Evolutionary conservation across 2,329 filamentous ascomycete genomes (phyloP), one percentile per base, ranked within the genome.

Genomic region (Fusarium udum): DNA sequence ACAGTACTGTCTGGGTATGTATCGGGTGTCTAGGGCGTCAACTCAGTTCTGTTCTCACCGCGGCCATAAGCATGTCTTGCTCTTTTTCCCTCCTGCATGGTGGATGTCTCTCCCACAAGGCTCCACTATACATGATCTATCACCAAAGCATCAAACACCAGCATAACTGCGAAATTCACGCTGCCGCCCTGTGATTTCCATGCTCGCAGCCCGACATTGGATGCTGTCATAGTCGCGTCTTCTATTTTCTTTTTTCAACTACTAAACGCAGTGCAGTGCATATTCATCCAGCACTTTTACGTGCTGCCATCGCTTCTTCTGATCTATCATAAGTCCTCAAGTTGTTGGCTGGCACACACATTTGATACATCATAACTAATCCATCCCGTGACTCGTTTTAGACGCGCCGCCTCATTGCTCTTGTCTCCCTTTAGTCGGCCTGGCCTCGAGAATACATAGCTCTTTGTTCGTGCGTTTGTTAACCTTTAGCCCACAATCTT

Each of bases 301-400:
- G 15, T 39, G 18, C 28, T 12, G 26, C 16, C 20, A 46, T 64
- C 18, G 26, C n/a, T 24, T 52, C 56, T 28, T 39, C 34, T 18
- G 14, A 28, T 55, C 20, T 28, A 28, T 39, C 51, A 39, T 22
- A 39, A 20, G 24, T 3, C 34, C 20, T n/a, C 34, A 13, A 39
- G 48, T 32, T 31, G 62, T 39, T 65, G 37, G 37, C 39, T 49
- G 48, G 46, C 42, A 52, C 36, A n/a, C 16, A 51, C 66, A 76
- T 52, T 65, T 74, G 73, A 75, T 73, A 68, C 39, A 64, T 75
- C 73, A 75, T 43, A 67, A n/a, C n/a, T n/a, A n/a, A 64, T 40
- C 31, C 46, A 55, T 52, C 62, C 61, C 68, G 52, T 71, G 69
- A 62, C 49, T 73, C 43, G 45, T 57, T 61, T 55, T 59, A 52